Evolutionary conservation across 169 alveolate species (phyloP).

Genomic region (Miamiensis avidus): DNA sequence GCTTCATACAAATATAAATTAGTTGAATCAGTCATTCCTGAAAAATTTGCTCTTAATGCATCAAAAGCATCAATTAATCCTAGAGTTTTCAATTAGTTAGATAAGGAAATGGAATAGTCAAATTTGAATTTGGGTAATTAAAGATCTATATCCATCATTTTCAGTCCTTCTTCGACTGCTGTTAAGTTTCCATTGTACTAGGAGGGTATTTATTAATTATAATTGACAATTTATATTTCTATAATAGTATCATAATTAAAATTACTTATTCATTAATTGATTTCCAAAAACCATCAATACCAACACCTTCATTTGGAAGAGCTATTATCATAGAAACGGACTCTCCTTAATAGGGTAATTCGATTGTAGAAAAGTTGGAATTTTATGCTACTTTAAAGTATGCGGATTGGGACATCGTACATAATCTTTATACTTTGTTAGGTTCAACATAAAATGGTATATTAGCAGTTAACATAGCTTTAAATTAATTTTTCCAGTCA

Average conservation of each 20-base stretch:
- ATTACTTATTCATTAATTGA: too few species aligned
- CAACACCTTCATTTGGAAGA: not conserved
- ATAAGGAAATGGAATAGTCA: not conserved
- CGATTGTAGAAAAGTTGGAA: not conserved
- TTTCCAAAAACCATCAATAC: too few species aligned
- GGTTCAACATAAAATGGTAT: not conserved
- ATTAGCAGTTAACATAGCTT: not conserved
- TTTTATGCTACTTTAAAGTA: not conserved
- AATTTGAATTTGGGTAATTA: not conserved
- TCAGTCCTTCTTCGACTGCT: not conserved
- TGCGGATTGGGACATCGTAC: not conserved
- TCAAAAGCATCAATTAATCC: not conserved
- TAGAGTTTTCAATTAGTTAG: not conserved
- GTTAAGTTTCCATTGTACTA: too few species aligned
- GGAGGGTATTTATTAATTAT: not conserved
- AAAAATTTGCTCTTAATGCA: conserved; percentile 10
- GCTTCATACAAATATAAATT: not conserved
- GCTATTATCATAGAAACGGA: not conserved
- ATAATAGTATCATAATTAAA: too few species aligned
- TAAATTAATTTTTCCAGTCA: not conserved
- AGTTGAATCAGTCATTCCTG: not conserved
- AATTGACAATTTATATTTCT: too few species aligned
- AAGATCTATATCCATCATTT: not conserved
- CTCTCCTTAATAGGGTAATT: not conserved
- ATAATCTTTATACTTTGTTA: not conserved